Evolutionary conservation across 1,284 basidiomycete species (phyloP), one percentile per base, ranked within the genome.

Genomic region (Pseudozyma tsukubaensis): DNA sequence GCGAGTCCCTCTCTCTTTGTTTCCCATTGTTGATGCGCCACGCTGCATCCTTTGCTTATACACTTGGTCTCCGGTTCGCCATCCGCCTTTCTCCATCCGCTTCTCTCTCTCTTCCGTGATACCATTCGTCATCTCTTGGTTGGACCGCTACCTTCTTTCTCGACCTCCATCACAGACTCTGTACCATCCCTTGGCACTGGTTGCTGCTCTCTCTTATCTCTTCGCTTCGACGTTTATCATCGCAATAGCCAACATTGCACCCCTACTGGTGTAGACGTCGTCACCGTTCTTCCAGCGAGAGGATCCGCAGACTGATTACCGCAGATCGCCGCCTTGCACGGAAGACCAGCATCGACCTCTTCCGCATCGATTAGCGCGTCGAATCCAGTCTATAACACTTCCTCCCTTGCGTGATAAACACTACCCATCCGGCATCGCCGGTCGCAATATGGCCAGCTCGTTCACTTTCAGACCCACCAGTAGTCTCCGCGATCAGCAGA

Each of bases 381-480:
- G 45, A 21, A 34, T 32, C n/a, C 45, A 32, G 7, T 32, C 24
- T 34, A 18, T 36, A 35, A 11, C 11, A 39, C 16, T 4, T 39
- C 37, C 16, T 3, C 11, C 5, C 44, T 45, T 18, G 12, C 18
- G 24, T 24, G 44, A 11, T 1, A 24, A 3, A 11, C 44, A 45
- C 24, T 24, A 21, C 32, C 12, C 19, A 24, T 47, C 67, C 61
- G 62, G 68, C 68, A 42, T 49, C n/a, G 71, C 65, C 65, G 71
- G 71, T 55, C 39, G 48, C 71, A 73, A 54, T 45, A 73, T 73
- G 71, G 61, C 64, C 65, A 54, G 42, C 40, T 60, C 71, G 50
- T 21, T 65, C 54, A 57, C 71, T 3, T 57, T 54, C 39, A 56
- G 65, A 18, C 71, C 71, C 50, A 50, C 61, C 65, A 73, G 71